Conservation (phyloP, 164 flowering plant species). For the Tetracentron sinense region DNA sequence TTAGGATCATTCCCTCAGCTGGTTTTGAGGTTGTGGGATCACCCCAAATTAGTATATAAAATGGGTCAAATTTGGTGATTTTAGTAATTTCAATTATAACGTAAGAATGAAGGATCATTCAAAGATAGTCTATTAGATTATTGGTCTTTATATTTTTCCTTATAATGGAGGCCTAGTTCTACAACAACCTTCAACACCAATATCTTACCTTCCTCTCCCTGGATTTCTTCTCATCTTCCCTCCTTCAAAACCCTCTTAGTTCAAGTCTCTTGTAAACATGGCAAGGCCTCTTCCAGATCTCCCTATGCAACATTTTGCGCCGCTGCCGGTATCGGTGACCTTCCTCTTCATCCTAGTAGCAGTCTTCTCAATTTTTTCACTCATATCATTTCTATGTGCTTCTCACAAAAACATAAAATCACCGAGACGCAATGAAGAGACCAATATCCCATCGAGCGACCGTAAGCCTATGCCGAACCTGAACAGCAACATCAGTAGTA, state of each 20-base stretch:
- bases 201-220: not conserved
- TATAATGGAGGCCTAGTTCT: not conserved
- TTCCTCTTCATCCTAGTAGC: conserved; percentile 11
- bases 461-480: conserved; percentile 15
- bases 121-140: no score
- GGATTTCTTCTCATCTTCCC: not conserved
- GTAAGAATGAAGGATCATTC: no score
- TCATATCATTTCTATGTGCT: conserved; percentile 25
- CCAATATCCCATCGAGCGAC: not conserved
- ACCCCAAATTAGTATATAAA: no score
- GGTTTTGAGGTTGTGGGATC: no score
- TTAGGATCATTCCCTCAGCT: not conserved
- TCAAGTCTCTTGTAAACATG: not conserved
- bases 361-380: conserved; percentile 17
- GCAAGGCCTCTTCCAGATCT: conserved; percentile 8
- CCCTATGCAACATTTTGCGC: not conserved
- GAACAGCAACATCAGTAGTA: conserved; percentile 30
- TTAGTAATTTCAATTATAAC: no score
- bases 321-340: not conserved
- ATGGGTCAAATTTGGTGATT: no score
- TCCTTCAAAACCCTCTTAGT: not conserved
- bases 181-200: not conserved
- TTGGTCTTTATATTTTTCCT: no score
- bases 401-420: conserved; percentile 16
- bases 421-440: not conserved